Percentiles rank a stretch among this genome's conserved stretches.
phyloP scores from a whole-genome alignment of 768 basidiomycete species.

The Lactifluus hygrophoroides region DNA sequence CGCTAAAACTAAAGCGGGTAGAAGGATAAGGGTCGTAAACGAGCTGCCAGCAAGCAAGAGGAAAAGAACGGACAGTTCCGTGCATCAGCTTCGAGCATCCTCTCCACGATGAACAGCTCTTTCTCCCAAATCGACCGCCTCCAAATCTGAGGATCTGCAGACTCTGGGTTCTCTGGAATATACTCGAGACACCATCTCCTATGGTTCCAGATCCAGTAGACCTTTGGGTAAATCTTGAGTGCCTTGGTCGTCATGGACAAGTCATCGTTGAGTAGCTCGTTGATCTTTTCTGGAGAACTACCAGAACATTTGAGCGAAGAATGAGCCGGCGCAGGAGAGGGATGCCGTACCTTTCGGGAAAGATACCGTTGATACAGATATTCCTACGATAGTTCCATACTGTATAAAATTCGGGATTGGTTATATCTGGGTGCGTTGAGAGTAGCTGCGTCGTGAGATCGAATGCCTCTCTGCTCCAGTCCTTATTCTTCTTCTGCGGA shows the following conservation, averaged over 20 bases:
- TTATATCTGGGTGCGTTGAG: slow-evolving; percentile 31
- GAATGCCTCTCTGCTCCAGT: slow-evolving; percentile 69
- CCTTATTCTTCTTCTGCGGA: slow-evolving; percentile 55
- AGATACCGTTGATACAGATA: slow-evolving; percentile 66
- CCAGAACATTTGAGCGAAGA: not conserved
- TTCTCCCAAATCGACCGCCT: slow-evolving; percentile 71
- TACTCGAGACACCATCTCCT: slow-evolving; percentile 90
- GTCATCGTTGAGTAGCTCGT: slow-evolving; percentile 61
- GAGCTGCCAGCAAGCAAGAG: not conserved
- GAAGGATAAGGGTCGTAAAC: not conserved
- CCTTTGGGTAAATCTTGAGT: slow-evolving; percentile 82
- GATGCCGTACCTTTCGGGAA: slow-evolving; percentile 48
- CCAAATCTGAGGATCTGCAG: slow-evolving; percentile 55
- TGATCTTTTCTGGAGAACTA: slow-evolving; percentile 54
- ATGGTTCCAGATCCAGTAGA: slow-evolving; percentile 99
- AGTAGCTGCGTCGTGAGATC: slow-evolving; percentile 70
- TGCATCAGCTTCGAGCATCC: slow-evolving; percentile 84
- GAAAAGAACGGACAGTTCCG: slow-evolving; percentile 72
- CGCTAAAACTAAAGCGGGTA: slow-evolving; percentile 59
- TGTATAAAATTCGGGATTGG: slow-evolving; percentile 93
- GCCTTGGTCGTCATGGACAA: slow-evolving; percentile 72
- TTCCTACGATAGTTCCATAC: slow-evolving; percentile 90
- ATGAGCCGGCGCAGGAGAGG: not conserved
- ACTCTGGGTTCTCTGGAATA: slow-evolving; percentile 64
- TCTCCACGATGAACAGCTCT: slow-evolving; percentile 84